Base-by-base conservation (phyloP, 2,329 filamentous ascomycete genomes). In the Sarocladium brachiariae region DNA sequence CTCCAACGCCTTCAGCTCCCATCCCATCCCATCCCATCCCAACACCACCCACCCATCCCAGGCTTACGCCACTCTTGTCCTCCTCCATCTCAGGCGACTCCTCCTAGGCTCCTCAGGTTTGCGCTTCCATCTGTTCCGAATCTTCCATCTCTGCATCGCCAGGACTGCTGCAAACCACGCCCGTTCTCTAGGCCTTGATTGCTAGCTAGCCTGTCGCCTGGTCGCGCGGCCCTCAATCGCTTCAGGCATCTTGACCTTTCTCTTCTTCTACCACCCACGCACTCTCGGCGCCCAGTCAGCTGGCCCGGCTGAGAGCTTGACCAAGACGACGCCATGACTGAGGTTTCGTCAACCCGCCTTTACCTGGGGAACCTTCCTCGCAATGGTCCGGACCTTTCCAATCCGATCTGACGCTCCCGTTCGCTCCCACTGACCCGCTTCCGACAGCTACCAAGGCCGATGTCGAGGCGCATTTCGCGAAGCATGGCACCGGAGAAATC, bases 321-420 rank as follows among this genome's bases (percentile, higher is more conserved):
- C 21, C 23, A 5, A 25, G 18, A 21, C 60, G 58, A 59, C 66
- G 78, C 70, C 69, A 90, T 89, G 81, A 86, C 83, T 64, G 89
- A 96, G 75, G 92, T 96, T 60, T 96, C 90, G 57, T 86, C 87
- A 60, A 97, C 92, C 66, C 84, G 93, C 75, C 87, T 97, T 61
- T 99, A 97, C 76, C 77, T 97, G 75, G 92, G 92, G 72, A 97
- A 97, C 75, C 86, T 99, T 70, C 92, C 93, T 71, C 89, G 90
- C 72, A 89, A 88, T 78, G 90, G 91, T 96, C 83, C 65, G 61
- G 65, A 60, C 51, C 56, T 54, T 51, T 46, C 43, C 51, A 51
- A 47, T 46, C 55, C 51, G 37, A 38, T 51, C 45, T 49, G 38
- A 39, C 50, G 47, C 41, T 46, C 60, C 58, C 57, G 46, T 38